Evolutionary conservation across 1,284 basidiomycete genomes (phyloP), one percentile per base, ranked within the genome.

Genomic region (Bondarzewia mesenterica): DNA sequence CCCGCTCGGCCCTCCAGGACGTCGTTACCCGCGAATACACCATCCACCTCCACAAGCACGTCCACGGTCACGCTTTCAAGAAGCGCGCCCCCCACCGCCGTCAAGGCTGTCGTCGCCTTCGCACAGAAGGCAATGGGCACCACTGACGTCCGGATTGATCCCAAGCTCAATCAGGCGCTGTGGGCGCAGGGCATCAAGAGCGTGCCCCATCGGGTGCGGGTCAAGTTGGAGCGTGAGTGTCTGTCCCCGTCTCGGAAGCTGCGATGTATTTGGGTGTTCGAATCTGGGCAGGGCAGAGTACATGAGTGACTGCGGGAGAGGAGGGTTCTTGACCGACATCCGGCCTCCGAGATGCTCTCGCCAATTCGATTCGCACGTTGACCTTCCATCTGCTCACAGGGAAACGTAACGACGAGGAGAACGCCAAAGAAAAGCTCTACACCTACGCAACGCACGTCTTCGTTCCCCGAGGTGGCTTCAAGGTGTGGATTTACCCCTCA

Each of bases 1-100:
- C 81, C 63, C 90, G 91, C 70, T 93, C 90, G 54, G 93, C 93
- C 54, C 89, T 96, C 66, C 81, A 90, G 71, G 93, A 96, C 70
- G 92, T 96, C 71, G 93, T 96, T 58, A 90, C 93, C 60, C 85
- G 93, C 64, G 93, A 96, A 69, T 93, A 94, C 82, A 94, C 92
- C 61, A 87, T 96, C 73, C 90, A 95, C 72, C 74, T 96, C 47
- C 92, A 95, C 83, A 96, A 94, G 73, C 85, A 73, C 58, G 89
- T 92, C 45, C 90, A 93, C 70, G 90, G 87, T 61, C 80, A 86
- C 52, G 85, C 86, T 45, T 93, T 94, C 80, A 93, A 94, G 76
- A 93, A 93, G 78, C 85, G 90, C 61, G 90, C 93, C 21, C n/a
- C 93, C 93, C 43, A 85, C 83, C 75, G 93, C 92, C 58, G 81